Conservation (phyloP, 2,329 filamentous ascomycete genomes). For the Colletotrichum noveboracense region DNA sequence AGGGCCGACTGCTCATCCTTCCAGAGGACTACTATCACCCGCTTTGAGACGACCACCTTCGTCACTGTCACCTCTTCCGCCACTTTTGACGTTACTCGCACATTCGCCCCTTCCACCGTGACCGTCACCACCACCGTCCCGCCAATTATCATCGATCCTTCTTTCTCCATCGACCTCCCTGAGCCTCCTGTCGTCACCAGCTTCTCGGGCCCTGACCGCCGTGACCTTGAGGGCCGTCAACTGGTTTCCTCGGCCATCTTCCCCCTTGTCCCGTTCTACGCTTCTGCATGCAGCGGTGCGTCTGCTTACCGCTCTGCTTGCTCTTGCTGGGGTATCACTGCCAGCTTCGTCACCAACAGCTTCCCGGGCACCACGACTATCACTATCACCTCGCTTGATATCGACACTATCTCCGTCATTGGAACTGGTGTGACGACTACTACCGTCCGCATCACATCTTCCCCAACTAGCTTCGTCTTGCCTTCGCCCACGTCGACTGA, state of each 20-base stretch:
- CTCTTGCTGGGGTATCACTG: constrained; percentile 29
- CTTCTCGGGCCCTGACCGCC: background rate
- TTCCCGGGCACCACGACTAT: background rate
- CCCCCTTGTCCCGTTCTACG: constrained; percentile 26
- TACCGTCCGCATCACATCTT: background rate
- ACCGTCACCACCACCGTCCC: background rate
- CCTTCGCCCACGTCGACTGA: background rate
- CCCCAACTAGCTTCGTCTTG: background rate
- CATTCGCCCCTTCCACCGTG: background rate
- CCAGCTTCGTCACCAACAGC: constrained; percentile 5
- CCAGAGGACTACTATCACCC: background rate
- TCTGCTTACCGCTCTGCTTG: constrained; percentile 29
- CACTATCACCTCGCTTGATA: background rate
- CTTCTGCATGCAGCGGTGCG: constrained; percentile 24
- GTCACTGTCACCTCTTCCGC: background rate
- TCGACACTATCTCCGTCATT: background rate
- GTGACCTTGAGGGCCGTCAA: background rate
- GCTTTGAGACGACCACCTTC: constrained; percentile 22
- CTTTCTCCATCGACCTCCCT: background rate
- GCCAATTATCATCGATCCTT: background rate
- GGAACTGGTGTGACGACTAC: background rate
- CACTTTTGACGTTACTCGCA: background rate
- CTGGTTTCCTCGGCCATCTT: background rate
- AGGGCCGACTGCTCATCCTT: background rate
- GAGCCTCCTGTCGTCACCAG: background rate